phyloP scores from a whole-genome alignment of 1,284 basidiomycete genomes.

The Puccinia horiana region DNA sequence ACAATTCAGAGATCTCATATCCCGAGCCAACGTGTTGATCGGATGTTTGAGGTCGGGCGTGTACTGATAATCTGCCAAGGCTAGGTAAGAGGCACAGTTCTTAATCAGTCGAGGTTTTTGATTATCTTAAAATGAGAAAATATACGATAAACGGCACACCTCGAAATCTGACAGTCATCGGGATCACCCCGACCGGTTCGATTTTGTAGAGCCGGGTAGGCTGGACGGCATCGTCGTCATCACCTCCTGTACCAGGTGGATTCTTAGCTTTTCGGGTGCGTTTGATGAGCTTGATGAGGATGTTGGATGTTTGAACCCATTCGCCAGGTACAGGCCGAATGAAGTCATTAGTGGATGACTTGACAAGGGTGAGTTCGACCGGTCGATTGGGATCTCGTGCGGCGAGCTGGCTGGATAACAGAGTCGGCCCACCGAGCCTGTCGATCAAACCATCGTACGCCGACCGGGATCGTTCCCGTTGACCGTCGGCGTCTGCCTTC shows the following conservation, averaged over 20 bases:
- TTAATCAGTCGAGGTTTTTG: neutral
- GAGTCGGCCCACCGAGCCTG: constrained; percentile 6
- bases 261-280: constrained; percentile 60
- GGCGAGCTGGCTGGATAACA: neutral
- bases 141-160: neutral
- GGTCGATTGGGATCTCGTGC: constrained; percentile 28
- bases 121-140: neutral
- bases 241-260: constrained; percentile 18
- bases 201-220: constrained; percentile 68
- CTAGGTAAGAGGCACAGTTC: constrained; percentile 60
- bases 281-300: constrained; percentile 77
- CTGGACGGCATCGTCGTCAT: constrained; percentile 54
- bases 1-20: constrained; percentile 81
- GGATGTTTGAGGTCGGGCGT: constrained; percentile 72
- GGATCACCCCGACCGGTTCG: constrained; percentile 72
- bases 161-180: constrained; percentile 79
- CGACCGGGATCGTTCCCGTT: neutral
- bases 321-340: constrained; percentile 79
- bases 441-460: constrained; percentile 12
- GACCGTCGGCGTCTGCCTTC: neutral
- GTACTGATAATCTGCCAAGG: constrained; percentile 88
- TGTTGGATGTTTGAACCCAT: constrained; percentile 71
- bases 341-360: constrained; percentile 59
- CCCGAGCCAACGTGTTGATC: constrained; percentile 68
- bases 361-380: constrained; percentile 28